Base-by-base conservation (phyloP, 164 flowering plant genomes). In the Chimonanthus praecox region DNA sequence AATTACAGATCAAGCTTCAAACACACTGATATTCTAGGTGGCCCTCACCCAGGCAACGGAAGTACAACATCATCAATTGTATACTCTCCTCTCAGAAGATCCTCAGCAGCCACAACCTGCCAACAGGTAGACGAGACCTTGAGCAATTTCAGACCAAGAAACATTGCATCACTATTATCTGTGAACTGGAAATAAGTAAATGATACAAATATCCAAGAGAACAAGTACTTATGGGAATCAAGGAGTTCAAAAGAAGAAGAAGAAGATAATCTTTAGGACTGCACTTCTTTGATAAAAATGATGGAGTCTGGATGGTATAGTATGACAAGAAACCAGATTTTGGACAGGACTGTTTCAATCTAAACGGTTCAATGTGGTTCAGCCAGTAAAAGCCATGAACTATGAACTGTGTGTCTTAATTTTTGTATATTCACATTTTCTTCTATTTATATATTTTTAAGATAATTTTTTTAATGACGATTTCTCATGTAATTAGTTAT, bases 11-110 rank as follows among this genome's bases (percentile, higher is more conserved):
- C 33, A 50, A 73, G 46, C 43, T 3, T 54, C 33, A 33, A 33
- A 33, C 33, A 33, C 33, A 33, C 33, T 33, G 33, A 33, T 33
- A 33, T n/a, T 58, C 2, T 47, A 65, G n/a, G 47, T 48, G 45
- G 64, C 33, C 16, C 86, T 83, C 77, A 91, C 98, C 99, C 98
- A 75, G 98, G 98, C 82, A 93, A 78, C 72, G 99, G 99, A 79
- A 95, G 99, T 77, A 93, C 78, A 68, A 95, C 82, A 82, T 95
- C 98, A 11, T 90, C 87, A 82, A 87, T 69, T 18, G 88, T 77
- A 72, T 91, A 91, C 16, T 68, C 83, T 64, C 89, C 89, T 64
- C 79, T 67, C 47, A 70, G 79, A 46, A 95, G 73, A 83, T 92
- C 96, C 72, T 90, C 94, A 6, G 82, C 87, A 77, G 70, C 75